Evolutionary conservation across 1,284 basidiomycete genomes (phyloP).

Genomic region (Cryptococcus neoformans): DNA sequence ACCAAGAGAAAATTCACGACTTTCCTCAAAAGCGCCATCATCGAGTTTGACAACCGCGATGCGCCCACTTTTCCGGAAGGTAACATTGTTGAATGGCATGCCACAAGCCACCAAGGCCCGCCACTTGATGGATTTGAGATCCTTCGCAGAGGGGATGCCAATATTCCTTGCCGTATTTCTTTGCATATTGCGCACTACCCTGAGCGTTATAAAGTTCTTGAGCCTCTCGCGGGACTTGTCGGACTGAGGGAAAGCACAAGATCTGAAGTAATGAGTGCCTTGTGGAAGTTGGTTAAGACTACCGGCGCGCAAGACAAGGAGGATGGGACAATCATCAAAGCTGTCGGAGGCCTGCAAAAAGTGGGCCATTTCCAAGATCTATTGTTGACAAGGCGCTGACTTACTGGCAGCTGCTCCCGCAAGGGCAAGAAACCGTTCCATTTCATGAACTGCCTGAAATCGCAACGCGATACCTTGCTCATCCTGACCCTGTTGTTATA

Average conservation of each 20-base stretch:
- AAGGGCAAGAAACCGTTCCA: conserved; percentile 60
- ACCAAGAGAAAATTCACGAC: conserved; percentile 77
- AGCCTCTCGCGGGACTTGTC: conserved; percentile 72
- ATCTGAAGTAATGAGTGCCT: conserved; percentile 71
- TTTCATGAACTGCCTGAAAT: conserved; percentile 85
- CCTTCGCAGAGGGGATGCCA: conserved; percentile 72
- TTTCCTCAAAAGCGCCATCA: conserved; percentile 75
- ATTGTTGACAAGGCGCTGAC: background rate
- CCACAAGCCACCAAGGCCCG: conserved; percentile 63
- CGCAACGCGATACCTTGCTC: conserved; percentile 72
- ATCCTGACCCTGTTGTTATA: conserved; percentile 80
- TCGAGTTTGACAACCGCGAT: conserved; percentile 80
- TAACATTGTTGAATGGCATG: conserved; percentile 49
- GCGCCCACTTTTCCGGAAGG: conserved; percentile 72
- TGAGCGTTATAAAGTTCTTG: conserved; percentile 76
- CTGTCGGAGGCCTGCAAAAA: conserved; percentile 65
- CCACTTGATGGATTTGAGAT: conserved; percentile 83
- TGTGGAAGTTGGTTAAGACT: conserved; percentile 93
- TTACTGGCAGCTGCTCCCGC: conserved; percentile 53
- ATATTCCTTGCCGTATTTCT: conserved; percentile 72
- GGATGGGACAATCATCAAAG: conserved; percentile 72
- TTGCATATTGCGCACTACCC: conserved; percentile 83
- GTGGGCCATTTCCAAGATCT: conserved; percentile 15
- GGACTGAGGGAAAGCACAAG: conserved; percentile 83
- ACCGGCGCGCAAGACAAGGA: conserved; percentile 85